A percentile compares a stretch with the other conserved stretches of the same genome.
Conservation (phyloP, 2,329 filamentous ascomycete species). For the Pseudogymnoascus sp. region DNA sequence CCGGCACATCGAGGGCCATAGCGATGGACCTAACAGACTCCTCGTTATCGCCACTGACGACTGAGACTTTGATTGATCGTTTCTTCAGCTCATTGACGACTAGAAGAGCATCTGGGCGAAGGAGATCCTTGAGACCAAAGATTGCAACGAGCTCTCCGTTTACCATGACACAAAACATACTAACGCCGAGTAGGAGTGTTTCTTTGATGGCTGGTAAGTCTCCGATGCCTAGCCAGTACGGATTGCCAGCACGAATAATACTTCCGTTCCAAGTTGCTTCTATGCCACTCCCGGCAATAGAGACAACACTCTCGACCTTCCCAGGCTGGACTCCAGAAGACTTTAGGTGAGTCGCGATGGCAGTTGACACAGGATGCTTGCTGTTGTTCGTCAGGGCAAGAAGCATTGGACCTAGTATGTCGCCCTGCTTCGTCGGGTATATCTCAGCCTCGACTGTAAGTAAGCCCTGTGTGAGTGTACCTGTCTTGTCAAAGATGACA, state of each 20-base stretch:
- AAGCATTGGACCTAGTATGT: slow-evolving; percentile 21
- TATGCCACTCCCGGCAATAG: slow-evolving; percentile 39
- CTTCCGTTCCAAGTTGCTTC: slow-evolving; percentile 28
- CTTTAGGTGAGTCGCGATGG: neutral
- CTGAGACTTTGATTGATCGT: slow-evolving; percentile 37
- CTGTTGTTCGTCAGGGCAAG: slow-evolving; percentile 30
- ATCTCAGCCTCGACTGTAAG: slow-evolving; percentile 38
- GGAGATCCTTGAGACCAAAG: slow-evolving; percentile 38
- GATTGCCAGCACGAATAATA: slow-evolving; percentile 40
- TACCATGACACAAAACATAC: slow-evolving; percentile 40
- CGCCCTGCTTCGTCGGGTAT: slow-evolving; percentile 26
- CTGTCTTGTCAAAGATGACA: slow-evolving; percentile 75
- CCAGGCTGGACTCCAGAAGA: neutral
- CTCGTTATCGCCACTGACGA: slow-evolving; percentile 46
- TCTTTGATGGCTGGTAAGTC: slow-evolving; percentile 17
- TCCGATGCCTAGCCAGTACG: slow-evolving; percentile 37
- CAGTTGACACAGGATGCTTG: slow-evolving; percentile 22
- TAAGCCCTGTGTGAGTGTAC: slow-evolving; percentile 60
- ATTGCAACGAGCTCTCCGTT: slow-evolving; percentile 31
- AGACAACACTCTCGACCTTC: neutral
- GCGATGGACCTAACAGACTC: slow-evolving; percentile 38
- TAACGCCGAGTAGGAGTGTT: slow-evolving; percentile 27
- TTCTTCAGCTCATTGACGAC: slow-evolving; percentile 32
- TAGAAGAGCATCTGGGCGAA: slow-evolving; percentile 35
- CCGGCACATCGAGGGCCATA: slow-evolving; percentile 32